Evolutionary conservation across 192 early-diverging fungal species (phyloP), one percentile per base, ranked within the genome.

Genomic region (Gonapodya sp.): DNA sequence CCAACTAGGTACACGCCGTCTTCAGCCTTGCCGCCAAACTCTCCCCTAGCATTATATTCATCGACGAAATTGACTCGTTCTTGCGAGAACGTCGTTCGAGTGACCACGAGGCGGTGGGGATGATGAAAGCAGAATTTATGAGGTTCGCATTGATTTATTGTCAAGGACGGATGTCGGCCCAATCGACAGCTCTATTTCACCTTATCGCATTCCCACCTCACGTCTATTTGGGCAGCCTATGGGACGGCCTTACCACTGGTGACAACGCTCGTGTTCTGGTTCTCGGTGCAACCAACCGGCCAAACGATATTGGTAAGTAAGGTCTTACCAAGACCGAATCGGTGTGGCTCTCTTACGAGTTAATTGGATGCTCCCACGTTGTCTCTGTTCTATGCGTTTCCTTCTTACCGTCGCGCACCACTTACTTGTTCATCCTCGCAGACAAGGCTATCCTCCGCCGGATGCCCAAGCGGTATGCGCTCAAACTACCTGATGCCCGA

Each of bases 121-220:
- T 98, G 90, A 99, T 99, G 97, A 99, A 99, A 88, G 97, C 98
- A 31, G 98, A 98, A 87, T 99, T 98, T 84, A 98, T 99, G 96
- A 87, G 83, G 83, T 88, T 73, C n/a, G 72, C 16, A 18, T 31
- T 34, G 1, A n/a, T 34, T 35, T 79, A n/a, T 36, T 1, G n/a
- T 64, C 46, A 64, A 16, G 8, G 46, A 8, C 24, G 8, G 46
- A 64, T 24, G 46, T 64, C 8, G 8, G 46, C 46, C 46, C 46
- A 16, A 24, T 8, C 24, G 8, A 24, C 46, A 24, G 8, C 46
- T 64, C 24, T 24, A 8, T 64, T 24, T 64, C 46, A 64, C 46
- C 46, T 24, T 16, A 64, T 24, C 46, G 8, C 46, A 24, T 64
- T 64, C 46, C 46, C 46, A 64, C 46, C 46, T 64, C 24, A 8